A percentile compares a stretch with the other conserved stretches of the same genome.
Evolutionary conservation across 1,139 yeast genomes (phyloP).

Genomic region (Saccharomyces hybrid): DNA sequence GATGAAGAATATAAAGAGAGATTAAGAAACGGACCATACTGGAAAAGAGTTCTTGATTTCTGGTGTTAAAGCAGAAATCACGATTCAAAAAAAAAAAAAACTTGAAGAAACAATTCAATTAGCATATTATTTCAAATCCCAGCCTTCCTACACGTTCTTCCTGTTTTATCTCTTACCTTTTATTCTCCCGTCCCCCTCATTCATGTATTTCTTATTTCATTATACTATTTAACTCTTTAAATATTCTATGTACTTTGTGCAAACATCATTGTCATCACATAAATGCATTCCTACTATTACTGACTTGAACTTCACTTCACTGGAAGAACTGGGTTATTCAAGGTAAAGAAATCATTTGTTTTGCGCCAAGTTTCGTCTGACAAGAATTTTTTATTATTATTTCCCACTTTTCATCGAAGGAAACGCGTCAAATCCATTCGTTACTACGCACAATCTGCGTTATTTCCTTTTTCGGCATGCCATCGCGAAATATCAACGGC

Average conservation of each 20-base stretch:
- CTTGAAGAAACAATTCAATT: neutral
- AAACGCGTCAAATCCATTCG: neutral
- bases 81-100: neutral
- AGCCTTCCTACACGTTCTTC: neutral
- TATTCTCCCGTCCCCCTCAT: neutral
- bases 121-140: neutral
- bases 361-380: neutral
- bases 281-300: neutral
- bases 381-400: neutral
- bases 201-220: neutral
- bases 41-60: slow-evolving; percentile 16
- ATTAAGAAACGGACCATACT: slow-evolving; percentile 16
- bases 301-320: neutral
- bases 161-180: neutral
- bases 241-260: slow-evolving; percentile 1
- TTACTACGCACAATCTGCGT: neutral
- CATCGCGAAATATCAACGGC: neutral
- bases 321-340: neutral
- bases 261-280: neutral
- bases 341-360: neutral
- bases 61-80: slow-evolving; percentile 15
- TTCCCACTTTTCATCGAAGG: neutral
- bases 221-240: neutral
- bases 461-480: neutral
- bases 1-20: slow-evolving; percentile 37